A percentile compares a stretch with the other conserved stretches of the same genome.
These are phyloP conservation scores for Xylaria castorea DNA, from an alignment of 495 filamentous ascomycete species.

Conservation along the genomic window DNA sequence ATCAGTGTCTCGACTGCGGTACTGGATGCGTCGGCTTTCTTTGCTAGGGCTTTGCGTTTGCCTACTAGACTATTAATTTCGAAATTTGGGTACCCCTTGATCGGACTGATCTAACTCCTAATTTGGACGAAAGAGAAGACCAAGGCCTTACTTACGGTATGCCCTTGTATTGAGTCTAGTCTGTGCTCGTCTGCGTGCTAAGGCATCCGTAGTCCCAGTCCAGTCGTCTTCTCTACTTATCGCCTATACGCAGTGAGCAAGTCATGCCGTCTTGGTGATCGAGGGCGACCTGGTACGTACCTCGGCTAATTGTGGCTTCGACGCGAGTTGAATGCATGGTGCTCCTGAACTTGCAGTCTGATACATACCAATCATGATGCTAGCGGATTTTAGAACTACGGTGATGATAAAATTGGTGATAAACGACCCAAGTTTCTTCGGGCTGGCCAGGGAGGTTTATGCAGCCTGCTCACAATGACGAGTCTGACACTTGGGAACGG, in stretches of 20 bases:
- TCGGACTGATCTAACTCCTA: conserved; percentile 29
- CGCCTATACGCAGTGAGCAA: conserved; percentile 43
- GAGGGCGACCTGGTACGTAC: conserved; percentile 36
- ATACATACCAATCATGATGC: conserved; percentile 44
- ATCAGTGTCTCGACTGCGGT: conserved; percentile 30
- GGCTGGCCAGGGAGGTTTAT: conserved; percentile 36
- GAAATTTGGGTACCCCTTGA: conserved; percentile 28
- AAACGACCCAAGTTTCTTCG: conserved; percentile 31
- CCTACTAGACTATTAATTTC: conserved; percentile 42
- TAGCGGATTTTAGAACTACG: conserved; percentile 34
- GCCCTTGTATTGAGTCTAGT: conserved; percentile 53
- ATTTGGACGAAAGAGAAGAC: conserved; percentile 34
- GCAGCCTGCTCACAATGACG: conserved; percentile 46
- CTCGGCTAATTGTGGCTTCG: conserved; percentile 52
- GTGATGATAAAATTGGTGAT: conserved; percentile 27
- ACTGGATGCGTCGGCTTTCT: conserved; percentile 40
- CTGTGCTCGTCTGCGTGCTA: conserved; percentile 44
- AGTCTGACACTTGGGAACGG: conserved; percentile 36
- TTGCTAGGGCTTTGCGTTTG: conserved; percentile 47
- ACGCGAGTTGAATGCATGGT: conserved; percentile 44
- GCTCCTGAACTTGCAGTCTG: conserved; percentile 39
- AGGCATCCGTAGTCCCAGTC: conserved; percentile 50
- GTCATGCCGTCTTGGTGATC: conserved; percentile 31
- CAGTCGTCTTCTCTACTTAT: conserved; percentile 49
- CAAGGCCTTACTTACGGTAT: conserved; percentile 47